Conservation (phyloP, 257 asterid genomes). For the Euphrasia confusa region DNA sequence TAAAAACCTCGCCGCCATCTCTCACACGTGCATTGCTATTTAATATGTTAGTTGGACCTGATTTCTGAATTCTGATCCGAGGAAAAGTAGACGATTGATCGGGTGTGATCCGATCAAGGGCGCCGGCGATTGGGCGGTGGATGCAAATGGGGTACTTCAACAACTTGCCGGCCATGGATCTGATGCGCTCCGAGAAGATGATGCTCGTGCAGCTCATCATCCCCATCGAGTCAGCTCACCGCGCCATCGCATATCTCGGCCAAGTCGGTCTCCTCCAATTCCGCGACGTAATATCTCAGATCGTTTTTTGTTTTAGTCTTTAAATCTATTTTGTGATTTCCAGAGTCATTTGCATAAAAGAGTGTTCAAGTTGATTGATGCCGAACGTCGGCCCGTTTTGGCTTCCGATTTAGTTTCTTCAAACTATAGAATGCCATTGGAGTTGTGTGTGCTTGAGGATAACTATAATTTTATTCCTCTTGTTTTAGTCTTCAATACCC, state of each 20-base stretch:
- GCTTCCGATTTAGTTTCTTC: neutral
- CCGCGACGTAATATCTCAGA: constrained; percentile 64
- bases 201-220: constrained; percentile 81
- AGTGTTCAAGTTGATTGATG: constrained; percentile 16
- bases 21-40: too few relatives aligned
- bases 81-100: too few relatives aligned
- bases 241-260: constrained; percentile 86
- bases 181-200: constrained; percentile 99
- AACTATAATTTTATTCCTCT: neutral
- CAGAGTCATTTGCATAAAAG: constrained; percentile 8
- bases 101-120: too few relatives aligned
- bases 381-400: constrained; percentile 12
- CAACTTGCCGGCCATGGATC: constrained; percentile 82
- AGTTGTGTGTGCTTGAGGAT: constrained; percentile 8
- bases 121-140: constrained; percentile 26
- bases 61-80: too few relatives aligned
- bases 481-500: constrained; percentile 4
- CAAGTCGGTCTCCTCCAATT: constrained; percentile 92
- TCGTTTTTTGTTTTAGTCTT: constrained; percentile 20
- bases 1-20: too few relatives aligned
- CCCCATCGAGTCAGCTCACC: constrained; percentile 95
- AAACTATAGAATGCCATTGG: neutral
- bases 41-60: too few relatives aligned
- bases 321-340: constrained; percentile 10
- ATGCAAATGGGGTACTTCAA: constrained; percentile 66